phyloP scores from a whole-genome alignment of 176 grass and related monocot species.

The Cenchrus purpureus region DNA sequence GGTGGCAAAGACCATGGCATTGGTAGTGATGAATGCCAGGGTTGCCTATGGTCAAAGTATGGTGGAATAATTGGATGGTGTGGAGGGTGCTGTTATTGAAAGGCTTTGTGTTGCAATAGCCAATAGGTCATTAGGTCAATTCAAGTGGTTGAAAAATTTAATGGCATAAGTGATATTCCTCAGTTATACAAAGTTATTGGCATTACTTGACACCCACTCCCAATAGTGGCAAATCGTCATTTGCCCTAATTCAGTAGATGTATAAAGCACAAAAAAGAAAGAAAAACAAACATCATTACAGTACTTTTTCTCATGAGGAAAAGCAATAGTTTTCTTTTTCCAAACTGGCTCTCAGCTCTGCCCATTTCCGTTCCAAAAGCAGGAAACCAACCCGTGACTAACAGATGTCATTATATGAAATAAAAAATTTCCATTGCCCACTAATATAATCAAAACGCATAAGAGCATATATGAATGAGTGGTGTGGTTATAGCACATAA shows the following conservation, averaged over 20 bases:
- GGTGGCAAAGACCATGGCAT: not conserved
- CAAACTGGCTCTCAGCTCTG: not conserved
- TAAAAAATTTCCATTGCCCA: not conserved
- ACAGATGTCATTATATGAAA: not conserved
- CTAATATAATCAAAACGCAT: not conserved
- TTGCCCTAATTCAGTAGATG: not conserved
- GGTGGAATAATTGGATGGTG: not conserved
- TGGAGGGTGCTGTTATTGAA: not conserved
- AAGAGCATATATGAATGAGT: conserved; percentile 22
- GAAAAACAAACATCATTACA: conserved; percentile 2
- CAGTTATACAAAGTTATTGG: not conserved
- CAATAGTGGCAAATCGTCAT: not conserved
- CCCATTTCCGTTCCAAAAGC: not conserved
- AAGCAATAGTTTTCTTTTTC: not conserved
- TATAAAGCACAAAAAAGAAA: not conserved
- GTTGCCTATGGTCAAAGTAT: not conserved
- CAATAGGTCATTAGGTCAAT: not conserved
- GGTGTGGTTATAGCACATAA: not conserved
- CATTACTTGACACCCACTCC: not conserved
- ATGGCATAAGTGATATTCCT: not conserved
- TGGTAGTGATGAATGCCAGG: not conserved
- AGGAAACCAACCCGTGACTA: not conserved
- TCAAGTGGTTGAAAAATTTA: not conserved
- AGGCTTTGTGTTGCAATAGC: not conserved
- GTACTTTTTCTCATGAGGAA: not conserved